Conservation (phyloP, 75 land plant species). For the Picea glauca region DNA sequence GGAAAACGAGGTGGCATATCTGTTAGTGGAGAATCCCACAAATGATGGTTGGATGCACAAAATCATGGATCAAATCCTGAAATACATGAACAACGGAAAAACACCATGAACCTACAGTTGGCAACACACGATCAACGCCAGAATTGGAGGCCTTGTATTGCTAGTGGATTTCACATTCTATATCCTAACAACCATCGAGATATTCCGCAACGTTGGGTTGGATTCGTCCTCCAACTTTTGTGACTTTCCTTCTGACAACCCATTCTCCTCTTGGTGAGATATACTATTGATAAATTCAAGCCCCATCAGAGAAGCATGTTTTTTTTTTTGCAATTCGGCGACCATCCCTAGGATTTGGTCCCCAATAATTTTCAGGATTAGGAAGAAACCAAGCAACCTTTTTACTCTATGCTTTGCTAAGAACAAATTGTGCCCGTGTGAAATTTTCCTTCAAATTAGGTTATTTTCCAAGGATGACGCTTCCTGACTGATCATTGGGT, state of each 20-base stretch:
- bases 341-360: conserved; percentile 95
- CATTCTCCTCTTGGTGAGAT: conserved; percentile 20
- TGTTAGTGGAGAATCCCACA: too few relatives aligned
- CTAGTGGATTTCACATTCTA: too few relatives aligned
- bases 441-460: conserved; percentile 89
- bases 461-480: conserved; percentile 75
- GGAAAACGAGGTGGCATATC: too few relatives aligned
- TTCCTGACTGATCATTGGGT: conserved; percentile 72
- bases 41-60: too few relatives aligned
- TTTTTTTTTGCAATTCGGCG: conserved; percentile 70
- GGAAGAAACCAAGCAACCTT: conserved; percentile 91
- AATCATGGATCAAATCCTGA: too few relatives aligned
- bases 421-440: conserved; percentile 74
- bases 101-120: too few relatives aligned
- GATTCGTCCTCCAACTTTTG: conserved; percentile 39
- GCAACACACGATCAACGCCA: too few relatives aligned
- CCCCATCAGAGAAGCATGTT: conserved; percentile 56
- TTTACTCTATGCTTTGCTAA: conserved; percentile 85
- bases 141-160: too few relatives aligned
- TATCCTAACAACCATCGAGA: too few relatives aligned
- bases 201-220: too few relatives aligned
- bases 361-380: conserved; percentile 96
- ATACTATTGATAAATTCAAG: conserved; percentile 29
- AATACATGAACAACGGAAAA: too few relatives aligned
- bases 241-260: conserved; percentile 44